Base-by-base conservation (phyloP, 148 eudicot genomes). In the Rhododendron mucronatum region DNA sequence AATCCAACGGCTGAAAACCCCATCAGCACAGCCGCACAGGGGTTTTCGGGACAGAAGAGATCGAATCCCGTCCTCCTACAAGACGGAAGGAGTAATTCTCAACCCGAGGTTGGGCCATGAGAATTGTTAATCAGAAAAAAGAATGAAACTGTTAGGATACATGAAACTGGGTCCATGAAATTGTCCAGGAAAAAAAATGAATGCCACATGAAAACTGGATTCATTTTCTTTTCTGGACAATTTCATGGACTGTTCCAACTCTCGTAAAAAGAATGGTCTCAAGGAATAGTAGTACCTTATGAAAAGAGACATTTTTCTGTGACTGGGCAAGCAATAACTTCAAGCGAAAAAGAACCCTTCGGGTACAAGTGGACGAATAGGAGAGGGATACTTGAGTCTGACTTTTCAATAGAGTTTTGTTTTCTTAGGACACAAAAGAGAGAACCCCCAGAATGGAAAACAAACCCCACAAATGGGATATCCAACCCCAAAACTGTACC, bases 341-440 rank as follows among this genome's bases (percentile, higher is more conserved):
- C 5, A 30, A 71, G 37, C 30, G 10, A 23, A 28, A 76, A 39
- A 61, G 76, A 67, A 23, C 3, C 65, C 71, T 57, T 10, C 48
- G 14, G n/a, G 85, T 35, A 83, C 85, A 87, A 35, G 63, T 88
- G 92, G 91, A 87, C 84, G 74, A 86, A 85, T 65, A 85, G 69
- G 57, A 85, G 63, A 85, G 41, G 57, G 86, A 89, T 73, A 85
- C 91, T 90, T 93, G 53, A 33, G 44, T 28, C 12, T 78, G 86
- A 90, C 92, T 88, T 87, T 47, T 69, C 45, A 78, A 33, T 86
- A 15, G 82, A 81, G 74, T 28, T 26, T 78, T 48, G 53, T 59
- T 92, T 92, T 82, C 88, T 92, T 91, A 50, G 77, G 85, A 86
- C 35, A 48, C 86, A 91, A 82, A 90, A 79, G 83, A 85, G 83